phyloP scores from a whole-genome alignment of 163 green algal species.

The Prototheca cutis region DNA sequence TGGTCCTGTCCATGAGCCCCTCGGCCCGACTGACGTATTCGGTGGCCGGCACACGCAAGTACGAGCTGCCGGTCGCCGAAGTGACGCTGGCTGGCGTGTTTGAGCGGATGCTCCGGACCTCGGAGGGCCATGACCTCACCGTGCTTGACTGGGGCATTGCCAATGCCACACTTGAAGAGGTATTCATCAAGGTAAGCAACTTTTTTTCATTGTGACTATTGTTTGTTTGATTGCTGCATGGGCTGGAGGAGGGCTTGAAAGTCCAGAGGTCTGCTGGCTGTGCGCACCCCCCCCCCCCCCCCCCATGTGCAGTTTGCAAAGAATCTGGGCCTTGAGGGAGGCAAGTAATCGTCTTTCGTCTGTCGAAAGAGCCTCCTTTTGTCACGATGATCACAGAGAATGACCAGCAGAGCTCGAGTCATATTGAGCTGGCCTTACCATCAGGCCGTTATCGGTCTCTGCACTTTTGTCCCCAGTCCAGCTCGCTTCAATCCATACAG shows the following conservation, averaged over 20 bases:
- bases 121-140: constrained; percentile 21
- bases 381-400: too few species aligned
- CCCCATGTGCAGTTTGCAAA: neutral
- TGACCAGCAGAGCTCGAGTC: too few species aligned
- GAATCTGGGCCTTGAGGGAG: neutral
- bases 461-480: too few species aligned
- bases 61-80: constrained; percentile 65
- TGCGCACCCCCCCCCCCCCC: neutral
- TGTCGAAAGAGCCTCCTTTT: too few species aligned
- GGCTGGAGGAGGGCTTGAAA: neutral
- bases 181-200: constrained; percentile 8
- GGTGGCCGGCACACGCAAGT: constrained; percentile 77
- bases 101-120: constrained; percentile 16
- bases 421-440: too few species aligned
- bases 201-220: neutral
- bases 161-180: constrained; percentile 74
- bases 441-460: too few species aligned
- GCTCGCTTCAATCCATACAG: too few species aligned
- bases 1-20: constrained; percentile 41
- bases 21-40: constrained; percentile 57
- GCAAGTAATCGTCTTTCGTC: too few species aligned
- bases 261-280: neutral
- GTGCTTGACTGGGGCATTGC: constrained; percentile 70
- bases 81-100: constrained; percentile 39
- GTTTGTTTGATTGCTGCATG: neutral